Evolutionary conservation across 2,329 filamentous ascomycete species (phyloP), one percentile per base, ranked within the genome.

Genomic region (Myriosclerotinia duriaeana): DNA sequence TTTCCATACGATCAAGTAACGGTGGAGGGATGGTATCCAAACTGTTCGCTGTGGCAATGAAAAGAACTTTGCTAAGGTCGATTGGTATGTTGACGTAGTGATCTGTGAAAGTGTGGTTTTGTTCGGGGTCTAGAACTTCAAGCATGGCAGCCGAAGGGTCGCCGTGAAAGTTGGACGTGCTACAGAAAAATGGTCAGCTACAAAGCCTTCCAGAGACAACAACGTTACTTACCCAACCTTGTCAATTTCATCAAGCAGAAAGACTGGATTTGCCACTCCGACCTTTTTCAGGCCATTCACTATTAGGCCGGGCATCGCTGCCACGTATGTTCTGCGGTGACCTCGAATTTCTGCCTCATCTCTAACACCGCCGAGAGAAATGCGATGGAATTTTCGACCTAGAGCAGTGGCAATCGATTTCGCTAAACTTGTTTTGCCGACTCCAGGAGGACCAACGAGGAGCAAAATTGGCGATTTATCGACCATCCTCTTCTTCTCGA

Each of bases 81-180:
- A 98, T 92, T 0, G 95, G 94, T 69, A 97, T 93, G 74, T 93
- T 93, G 77, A 99, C 87, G 77, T 98, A 99, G 79, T 99, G 95
- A 76, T 99, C 95, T 40, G 89, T 91, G 79, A 99, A 99, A 12
- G 87, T 90, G 78, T 96, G 86, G 76, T 99, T 99, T 79, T 99
- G 95, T 78, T 99, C 95, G 0, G 95, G 95, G 75, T 99, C 95
- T 55, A 99, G 83, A 14, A 99, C 95, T 78, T 99, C 95, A 17
- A 99, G 87, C 94, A 99, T 97, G 11, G 95, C 95, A 30, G 95
- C 95, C 26, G 92, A 96, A 4, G 95, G 95, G 75, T 99, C 95
- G 52, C 95, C 95, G 72, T 99, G 93, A 77, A 95, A 90, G 77
- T 94, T 98, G 46, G 92, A 88, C 67, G 89, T 88, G 70, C 93